These are phyloP conservation scores for Phaeosphaeria sp. DNA, from an alignment of 2,329 filamentous ascomycete species.

Conservation along the genomic window DNA sequence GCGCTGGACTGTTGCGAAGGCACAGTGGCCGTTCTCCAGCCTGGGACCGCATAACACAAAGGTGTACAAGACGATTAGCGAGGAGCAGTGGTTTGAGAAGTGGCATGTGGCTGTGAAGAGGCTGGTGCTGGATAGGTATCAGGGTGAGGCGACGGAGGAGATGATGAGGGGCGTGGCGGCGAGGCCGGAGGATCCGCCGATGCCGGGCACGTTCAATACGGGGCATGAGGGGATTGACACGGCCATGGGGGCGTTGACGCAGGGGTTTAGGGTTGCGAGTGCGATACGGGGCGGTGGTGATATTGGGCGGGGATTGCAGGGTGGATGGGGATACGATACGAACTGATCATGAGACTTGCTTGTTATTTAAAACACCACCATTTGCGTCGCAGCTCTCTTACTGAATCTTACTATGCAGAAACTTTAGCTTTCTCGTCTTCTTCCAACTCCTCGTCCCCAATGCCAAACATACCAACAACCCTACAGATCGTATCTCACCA, in stretches of 20 bases:
- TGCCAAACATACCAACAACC: not conserved
- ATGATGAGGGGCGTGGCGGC: slow-evolving; percentile 37
- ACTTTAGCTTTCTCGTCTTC: not conserved
- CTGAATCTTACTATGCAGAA: not conserved
- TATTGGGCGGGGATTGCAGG: slow-evolving; percentile 27
- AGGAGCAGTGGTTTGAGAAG: slow-evolving; percentile 66
- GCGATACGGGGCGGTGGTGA: slow-evolving; percentile 31
- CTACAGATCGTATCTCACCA: slow-evolving; percentile 24
- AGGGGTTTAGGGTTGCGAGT: slow-evolving; percentile 42
- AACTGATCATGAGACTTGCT: not conserved
- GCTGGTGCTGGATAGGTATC: slow-evolving; percentile 65
- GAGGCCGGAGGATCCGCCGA: slow-evolving; percentile 54
- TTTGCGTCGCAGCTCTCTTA: not conserved
- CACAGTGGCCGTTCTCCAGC: slow-evolving; percentile 66
- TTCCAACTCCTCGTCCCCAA: not conserved
- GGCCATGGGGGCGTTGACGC: slow-evolving; percentile 41
- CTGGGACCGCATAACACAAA: slow-evolving; percentile 43
- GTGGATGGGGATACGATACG: slow-evolving; percentile 45
- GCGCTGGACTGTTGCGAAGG: slow-evolving; percentile 68
- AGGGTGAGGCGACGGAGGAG: slow-evolving; percentile 62
- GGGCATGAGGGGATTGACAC: slow-evolving; percentile 40
- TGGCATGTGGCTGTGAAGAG: slow-evolving; percentile 68
- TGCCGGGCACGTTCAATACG: slow-evolving; percentile 37
- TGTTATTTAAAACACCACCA: not conserved
- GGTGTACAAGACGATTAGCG: slow-evolving; percentile 58